Conservation (phyloP, 140 eudicot genomes). For the Senecio squalidus region DNA sequence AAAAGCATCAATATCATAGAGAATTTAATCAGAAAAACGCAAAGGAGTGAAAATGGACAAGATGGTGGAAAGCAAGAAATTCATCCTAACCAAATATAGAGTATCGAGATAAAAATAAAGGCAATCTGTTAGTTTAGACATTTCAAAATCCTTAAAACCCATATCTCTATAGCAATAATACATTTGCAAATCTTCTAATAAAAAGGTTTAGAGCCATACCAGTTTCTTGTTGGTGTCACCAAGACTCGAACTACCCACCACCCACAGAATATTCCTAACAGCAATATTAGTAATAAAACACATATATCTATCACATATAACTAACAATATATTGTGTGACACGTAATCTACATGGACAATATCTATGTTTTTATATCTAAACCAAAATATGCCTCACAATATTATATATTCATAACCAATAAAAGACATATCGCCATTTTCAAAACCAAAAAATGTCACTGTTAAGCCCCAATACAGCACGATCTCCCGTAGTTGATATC, state of each 20-base stretch:
- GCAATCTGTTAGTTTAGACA: constrained; percentile 1
- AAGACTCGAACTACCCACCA: constrained; percentile 39
- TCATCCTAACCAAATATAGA: constrained; percentile 8
- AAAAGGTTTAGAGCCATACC: constrained; percentile 39
- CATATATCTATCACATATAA: constrained; percentile 13
- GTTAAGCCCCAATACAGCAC: neutral
- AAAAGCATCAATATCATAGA: neutral
- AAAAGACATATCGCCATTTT: constrained; percentile 24
- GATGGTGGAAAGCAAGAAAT: neutral
- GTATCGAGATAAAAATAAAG: neutral
- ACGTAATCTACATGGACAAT: constrained; percentile 9
- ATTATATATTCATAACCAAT: too few relatives aligned
- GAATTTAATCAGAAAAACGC: neutral
- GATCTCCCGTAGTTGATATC: constrained; percentile 1
- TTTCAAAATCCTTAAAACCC: too few relatives aligned
- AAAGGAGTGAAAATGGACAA: neutral
- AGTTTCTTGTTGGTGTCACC: constrained; percentile 39
- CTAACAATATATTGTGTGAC: constrained; percentile 6
- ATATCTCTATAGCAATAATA: constrained; percentile 18
- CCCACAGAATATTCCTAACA: constrained; percentile 37
- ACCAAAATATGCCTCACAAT: constrained; percentile 30
- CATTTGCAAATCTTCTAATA: constrained; percentile 10
- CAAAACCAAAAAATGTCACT: constrained; percentile 12
- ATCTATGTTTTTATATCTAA: constrained; percentile 18
- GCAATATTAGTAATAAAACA: constrained; percentile 31